Evolutionary conservation across 768 basidiomycete genomes (phyloP), one percentile per base, ranked within the genome.

Genomic region (Tephrocybe sp.): DNA sequence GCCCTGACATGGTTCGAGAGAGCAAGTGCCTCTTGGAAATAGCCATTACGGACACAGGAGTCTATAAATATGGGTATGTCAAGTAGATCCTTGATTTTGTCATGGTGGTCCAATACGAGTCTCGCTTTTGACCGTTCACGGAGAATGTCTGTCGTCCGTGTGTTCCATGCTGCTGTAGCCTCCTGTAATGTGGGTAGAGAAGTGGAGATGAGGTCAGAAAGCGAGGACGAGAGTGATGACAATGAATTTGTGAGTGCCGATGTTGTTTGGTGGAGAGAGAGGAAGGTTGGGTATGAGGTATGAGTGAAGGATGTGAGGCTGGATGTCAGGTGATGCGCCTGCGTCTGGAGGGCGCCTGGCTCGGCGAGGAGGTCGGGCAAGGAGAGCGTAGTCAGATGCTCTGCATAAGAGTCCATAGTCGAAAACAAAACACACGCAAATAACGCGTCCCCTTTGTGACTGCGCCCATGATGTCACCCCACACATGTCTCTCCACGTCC

Each of bases 11-110:
- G 93, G 21, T 79, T 72, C 4, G 88, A 79, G 31, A 98, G 78
- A 22, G 92, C 87, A 49, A 98, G 78, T 0, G 94, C 94, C 63
- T 98, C 97, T 45, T 84, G 77, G 70, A 94, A 97, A 67, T 90
- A 88, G 6, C 92, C 92, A 60, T 92, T 93, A 31, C 93, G 80
- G 12, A 97, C 88, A 62, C 93, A 97, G 1, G 92, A 91, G 63
- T 95, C 91, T 61, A 97, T 87, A 24, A 99, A 78, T 43, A 88
- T 74, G 8, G 95, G 93, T 41, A 94, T 80, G 57, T 97, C 94
- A 49, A 98, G 81, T 29, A 98, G 69, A 65, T 97, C 94, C 55
- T 88, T 79, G 52, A 98, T 79, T 66, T 94, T 94, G 65, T 95
- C 92, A 61, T 93, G 88, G 59, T 95, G 90, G 59, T 97, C 94